A percentile compares a stretch with the other conserved stretches of the same genome.
Evolutionary conservation across 225 moss, liverwort and hornwort genomes (phyloP).

Genomic region (Polytrichum commune): DNA sequence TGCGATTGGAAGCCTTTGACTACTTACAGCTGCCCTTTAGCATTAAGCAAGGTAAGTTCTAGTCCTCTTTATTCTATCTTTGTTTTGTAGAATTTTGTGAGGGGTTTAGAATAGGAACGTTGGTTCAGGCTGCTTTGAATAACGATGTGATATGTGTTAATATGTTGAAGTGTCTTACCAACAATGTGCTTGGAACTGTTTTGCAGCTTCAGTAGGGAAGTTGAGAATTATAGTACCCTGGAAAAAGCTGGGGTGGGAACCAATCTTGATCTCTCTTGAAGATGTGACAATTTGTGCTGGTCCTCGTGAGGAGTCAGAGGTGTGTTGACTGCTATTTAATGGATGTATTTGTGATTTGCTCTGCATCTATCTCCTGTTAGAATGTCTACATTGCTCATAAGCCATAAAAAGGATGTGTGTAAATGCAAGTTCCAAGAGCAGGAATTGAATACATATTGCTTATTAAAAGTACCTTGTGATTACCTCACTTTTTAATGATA

Average conservation of each 20-base stretch:
- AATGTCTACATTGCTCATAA: not conserved
- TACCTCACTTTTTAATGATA: too few relatives aligned
- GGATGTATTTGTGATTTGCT: not conserved
- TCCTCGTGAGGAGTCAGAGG: conserved; percentile 86
- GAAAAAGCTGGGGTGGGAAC: conserved; percentile 96
- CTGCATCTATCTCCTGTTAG: not conserved
- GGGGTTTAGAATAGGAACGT: conserved; percentile 6
- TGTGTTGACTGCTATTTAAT: conserved; percentile 18
- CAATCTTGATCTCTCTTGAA: conserved; percentile 87
- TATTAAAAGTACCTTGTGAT: too few relatives aligned
- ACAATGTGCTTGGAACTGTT: not conserved
- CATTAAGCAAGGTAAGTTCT: conserved; percentile 81
- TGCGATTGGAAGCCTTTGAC: conserved; percentile 94
- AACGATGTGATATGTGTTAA: not conserved
- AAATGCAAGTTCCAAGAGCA: too few relatives aligned
- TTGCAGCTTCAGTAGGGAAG: conserved; percentile 81
- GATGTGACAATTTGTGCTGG: conserved; percentile 66
- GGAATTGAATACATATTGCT: too few relatives aligned
- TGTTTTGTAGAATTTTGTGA: not conserved
- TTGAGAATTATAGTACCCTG: conserved; percentile 85
- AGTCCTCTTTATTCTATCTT: not conserved
- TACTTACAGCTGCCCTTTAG: conserved; percentile 85
- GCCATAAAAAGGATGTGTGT: too few relatives aligned
- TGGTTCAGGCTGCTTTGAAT: not conserved
- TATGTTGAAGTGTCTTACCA: conserved; percentile 8